A percentile compares a stretch with the other conserved stretches of the same genome.
phyloP scores from a whole-genome alignment of 495 filamentous ascomycete genomes.

The Usnea hakonensis region DNA sequence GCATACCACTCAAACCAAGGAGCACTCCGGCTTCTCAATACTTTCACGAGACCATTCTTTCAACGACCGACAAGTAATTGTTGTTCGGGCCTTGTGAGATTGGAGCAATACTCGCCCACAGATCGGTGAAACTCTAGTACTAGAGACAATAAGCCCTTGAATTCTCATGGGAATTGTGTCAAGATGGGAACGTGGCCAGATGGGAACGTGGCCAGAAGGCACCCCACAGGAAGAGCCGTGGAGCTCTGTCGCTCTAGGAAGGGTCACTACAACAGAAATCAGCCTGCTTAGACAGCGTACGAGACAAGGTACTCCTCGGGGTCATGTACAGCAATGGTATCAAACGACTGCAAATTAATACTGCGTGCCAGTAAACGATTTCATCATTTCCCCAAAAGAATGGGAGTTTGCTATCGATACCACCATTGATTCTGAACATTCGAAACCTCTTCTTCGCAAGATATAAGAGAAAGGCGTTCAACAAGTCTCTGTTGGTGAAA shows the following conservation, averaged over 20 bases:
- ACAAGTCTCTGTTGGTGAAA: too few relatives aligned
- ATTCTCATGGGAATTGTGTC: too few relatives aligned
- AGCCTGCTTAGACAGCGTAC: not conserved
- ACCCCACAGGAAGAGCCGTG: not conserved
- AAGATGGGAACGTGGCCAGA: not conserved
- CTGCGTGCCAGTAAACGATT: too few relatives aligned
- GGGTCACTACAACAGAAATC: not conserved
- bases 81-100: not conserved
- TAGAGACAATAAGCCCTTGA: not conserved
- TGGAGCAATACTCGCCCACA: not conserved
- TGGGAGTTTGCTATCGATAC: too few relatives aligned
- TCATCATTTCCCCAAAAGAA: too few relatives aligned
- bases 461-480: too few relatives aligned
- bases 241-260: not conserved
- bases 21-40: not conserved
- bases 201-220: not conserved
- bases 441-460: too few relatives aligned
- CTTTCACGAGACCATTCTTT: not conserved
- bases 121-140: not conserved
- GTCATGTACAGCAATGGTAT: not conserved
- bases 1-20: not conserved
- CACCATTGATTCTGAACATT: too few relatives aligned
- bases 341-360: too few relatives aligned
- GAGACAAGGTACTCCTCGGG: not conserved
- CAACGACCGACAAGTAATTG: not conserved